Percentiles rank a stretch among this genome's conserved stretches.
phyloP scores from a whole-genome alignment of 306 rosid species.

The Crataegus laevigata region DNA sequence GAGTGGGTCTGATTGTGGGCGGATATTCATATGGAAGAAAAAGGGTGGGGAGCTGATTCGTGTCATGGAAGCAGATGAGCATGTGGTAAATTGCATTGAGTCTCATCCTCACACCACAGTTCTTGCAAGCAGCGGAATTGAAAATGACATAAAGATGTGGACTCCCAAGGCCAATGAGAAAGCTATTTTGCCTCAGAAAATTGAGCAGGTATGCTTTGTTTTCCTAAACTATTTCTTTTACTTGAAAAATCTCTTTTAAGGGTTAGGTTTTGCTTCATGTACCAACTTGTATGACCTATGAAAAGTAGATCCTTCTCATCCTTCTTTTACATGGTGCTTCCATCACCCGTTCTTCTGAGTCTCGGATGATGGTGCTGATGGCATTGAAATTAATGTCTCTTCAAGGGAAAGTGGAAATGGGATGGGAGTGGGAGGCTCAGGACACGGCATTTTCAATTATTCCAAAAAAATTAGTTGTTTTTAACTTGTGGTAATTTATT shows the following conservation, averaged over 20 bases:
- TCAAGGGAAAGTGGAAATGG: neutral
- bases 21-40: conserved; percentile 89
- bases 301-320: neutral
- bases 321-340: neutral
- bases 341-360: neutral
- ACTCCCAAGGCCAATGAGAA: conserved; percentile 80
- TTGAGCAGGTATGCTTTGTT: conserved; percentile 56
- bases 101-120: conserved; percentile 79
- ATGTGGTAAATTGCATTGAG: conserved; percentile 87
- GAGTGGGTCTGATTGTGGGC: conserved; percentile 97
- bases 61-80: conserved; percentile 81
- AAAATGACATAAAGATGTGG: conserved; percentile 79
- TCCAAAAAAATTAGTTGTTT: neutral
- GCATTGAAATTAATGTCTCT: neutral
- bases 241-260: neutral
- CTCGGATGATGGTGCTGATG: neutral
- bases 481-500: neutral
- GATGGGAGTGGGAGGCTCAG: conserved; percentile 3
- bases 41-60: conserved; percentile 81
- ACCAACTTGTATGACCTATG: neutral
- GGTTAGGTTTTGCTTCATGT: neutral
- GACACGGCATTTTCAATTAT: neutral
- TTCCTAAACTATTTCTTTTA: conserved; percentile 17
- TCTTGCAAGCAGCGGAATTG: conserved; percentile 98
- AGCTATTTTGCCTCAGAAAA: conserved; percentile 60